phyloP scores from a whole-genome alignment of 73 alveolate genomes.

The Paramecium octaurelia region DNA sequence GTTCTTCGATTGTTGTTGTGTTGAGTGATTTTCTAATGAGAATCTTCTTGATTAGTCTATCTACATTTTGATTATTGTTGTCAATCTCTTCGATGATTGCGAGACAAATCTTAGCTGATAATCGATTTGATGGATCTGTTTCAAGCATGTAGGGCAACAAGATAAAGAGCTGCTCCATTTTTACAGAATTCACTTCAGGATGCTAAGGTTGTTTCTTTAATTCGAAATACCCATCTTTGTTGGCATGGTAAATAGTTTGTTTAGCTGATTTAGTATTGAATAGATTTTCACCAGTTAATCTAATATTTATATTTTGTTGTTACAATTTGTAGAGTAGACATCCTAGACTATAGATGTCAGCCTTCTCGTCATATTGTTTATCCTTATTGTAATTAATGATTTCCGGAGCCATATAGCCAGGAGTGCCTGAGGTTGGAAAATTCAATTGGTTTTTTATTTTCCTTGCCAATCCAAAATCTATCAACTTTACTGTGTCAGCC shows the following conservation, averaged over 20 bases:
- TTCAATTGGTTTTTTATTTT: background rate
- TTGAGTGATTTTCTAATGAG: background rate
- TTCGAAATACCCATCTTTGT: constrained; percentile 28
- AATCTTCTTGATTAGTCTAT: background rate
- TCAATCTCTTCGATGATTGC: background rate
- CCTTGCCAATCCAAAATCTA: constrained; percentile 51
- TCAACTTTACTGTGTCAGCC: constrained; percentile 2
- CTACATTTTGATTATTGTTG: background rate
- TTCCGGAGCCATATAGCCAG: constrained; percentile 86
- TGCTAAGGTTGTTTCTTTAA: constrained; percentile 15
- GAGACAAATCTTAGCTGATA: constrained; percentile 23
- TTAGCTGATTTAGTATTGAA: background rate
- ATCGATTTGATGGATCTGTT: constrained; percentile 1
- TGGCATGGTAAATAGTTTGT: background rate
- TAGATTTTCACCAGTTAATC: constrained; percentile 14
- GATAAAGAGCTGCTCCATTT: constrained; percentile 29
- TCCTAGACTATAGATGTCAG: constrained; percentile 30
- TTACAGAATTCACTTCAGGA: constrained; percentile 25
- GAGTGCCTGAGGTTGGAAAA: constrained; percentile 74
- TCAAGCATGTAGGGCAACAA: constrained; percentile 7
- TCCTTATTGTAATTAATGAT: constrained; percentile 61
- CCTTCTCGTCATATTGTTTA: background rate
- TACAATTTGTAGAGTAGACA: constrained; percentile 30
- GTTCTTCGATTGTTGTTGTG: background rate
- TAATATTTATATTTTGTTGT: background rate